phyloP scores from a whole-genome alignment of 129 eudicot species.

The Silybum marianum region DNA sequence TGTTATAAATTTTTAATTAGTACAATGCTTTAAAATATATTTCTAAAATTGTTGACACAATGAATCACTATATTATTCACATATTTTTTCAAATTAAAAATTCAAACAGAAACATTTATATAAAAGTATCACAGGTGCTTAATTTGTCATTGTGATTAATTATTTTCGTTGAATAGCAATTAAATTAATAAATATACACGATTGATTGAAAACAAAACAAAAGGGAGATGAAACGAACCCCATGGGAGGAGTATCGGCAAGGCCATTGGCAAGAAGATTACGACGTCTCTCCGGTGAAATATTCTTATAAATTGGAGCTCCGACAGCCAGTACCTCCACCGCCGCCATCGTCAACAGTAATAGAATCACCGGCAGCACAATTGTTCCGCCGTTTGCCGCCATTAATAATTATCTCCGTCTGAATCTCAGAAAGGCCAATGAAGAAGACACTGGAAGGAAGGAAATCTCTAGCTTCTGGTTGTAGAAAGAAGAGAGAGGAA shows the following conservation, averaged over 20 bases:
- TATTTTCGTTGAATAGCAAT: not conserved
- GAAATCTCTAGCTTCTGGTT: too few species aligned
- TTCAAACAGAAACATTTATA: too few species aligned
- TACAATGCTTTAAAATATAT: too few species aligned
- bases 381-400: conserved; percentile 3
- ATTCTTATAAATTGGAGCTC: not conserved
- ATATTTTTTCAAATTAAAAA: too few species aligned
- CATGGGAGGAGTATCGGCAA: conserved; percentile 80
- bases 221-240: conserved; percentile 50
- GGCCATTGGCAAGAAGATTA: conserved; percentile 64
- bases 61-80: too few species aligned
- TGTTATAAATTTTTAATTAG: too few species aligned
- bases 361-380: not conserved
- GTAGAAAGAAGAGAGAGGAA: not conserved
- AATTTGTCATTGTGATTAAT: not conserved
- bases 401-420: not conserved
- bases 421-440: too few species aligned
- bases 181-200: not conserved
- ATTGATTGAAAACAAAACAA: not conserved
- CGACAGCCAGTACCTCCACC: conserved; percentile 8
- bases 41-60: too few species aligned
- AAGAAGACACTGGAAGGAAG: too few species aligned
- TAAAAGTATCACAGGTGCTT: too few species aligned
- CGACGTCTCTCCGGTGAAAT: conserved; percentile 44
- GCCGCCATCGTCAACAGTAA: not conserved